Percentiles rank a stretch among this genome's conserved stretches.
Evolutionary conservation across 345 rosid species (phyloP).

Genomic region (Hypericum perforatum): DNA sequence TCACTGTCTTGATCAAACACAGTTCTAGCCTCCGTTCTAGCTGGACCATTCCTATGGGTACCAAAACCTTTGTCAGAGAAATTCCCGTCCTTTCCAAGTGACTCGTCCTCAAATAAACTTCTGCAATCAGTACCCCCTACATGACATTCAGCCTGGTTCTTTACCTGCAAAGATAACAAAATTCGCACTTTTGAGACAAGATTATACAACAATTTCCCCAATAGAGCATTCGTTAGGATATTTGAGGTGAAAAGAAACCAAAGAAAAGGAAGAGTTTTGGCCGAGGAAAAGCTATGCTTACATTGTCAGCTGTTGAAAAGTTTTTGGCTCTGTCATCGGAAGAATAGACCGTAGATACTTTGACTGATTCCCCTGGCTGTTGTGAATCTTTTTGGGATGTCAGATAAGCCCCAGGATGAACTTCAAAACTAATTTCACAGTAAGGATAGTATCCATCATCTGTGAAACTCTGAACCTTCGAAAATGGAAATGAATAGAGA

Average conservation of each 20-base stretch:
- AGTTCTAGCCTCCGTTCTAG: slow-evolving; percentile 21
- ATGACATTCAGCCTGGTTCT: slow-evolving; percentile 24
- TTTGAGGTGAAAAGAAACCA: not conserved
- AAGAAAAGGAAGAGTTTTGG: slow-evolving; percentile 1
- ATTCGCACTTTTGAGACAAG: not conserved
- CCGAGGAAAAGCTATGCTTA: slow-evolving; percentile 29
- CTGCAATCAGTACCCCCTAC: slow-evolving; percentile 26
- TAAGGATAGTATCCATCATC: slow-evolving; percentile 64
- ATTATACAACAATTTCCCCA: no score
- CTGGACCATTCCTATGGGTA: slow-evolving; percentile 16
- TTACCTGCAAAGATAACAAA: slow-evolving; percentile 33
- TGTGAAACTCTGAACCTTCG: slow-evolving; percentile 23
- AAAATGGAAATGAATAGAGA: slow-evolving; percentile 39
- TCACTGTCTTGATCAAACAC: slow-evolving; percentile 46
- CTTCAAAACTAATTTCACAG: slow-evolving; percentile 45
- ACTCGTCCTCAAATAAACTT: slow-evolving; percentile 30
- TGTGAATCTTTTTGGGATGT: slow-evolving; percentile 10
- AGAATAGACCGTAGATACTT: slow-evolving; percentile 39
- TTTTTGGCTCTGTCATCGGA: slow-evolving; percentile 31
- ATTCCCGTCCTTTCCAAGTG: slow-evolving; percentile 20
- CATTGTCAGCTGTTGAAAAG: slow-evolving; percentile 31
- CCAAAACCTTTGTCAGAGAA: slow-evolving; percentile 28
- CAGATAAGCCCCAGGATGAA: slow-evolving; percentile 9
- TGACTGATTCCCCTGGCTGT: slow-evolving; percentile 13
- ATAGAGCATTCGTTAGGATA: no score